Base-by-base conservation (phyloP, 768 basidiomycete species). In the Russula brevipes region DNA sequence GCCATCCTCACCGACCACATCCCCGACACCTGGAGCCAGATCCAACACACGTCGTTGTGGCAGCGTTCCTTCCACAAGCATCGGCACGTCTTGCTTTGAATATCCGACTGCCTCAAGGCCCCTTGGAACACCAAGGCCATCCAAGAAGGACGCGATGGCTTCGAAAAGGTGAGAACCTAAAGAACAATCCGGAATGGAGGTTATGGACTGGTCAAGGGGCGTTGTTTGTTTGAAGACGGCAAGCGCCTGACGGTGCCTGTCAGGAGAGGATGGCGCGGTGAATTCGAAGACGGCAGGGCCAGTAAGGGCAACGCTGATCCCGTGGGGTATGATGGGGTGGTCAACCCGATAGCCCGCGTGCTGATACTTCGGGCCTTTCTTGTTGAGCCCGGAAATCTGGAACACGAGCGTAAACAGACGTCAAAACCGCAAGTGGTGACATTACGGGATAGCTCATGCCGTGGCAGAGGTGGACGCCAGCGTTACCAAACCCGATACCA, bases 241-340 rank as follows among this genome's bases (percentile, higher is more conserved):
- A 16, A 95, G 81, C 1, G 87, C 91, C 73, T 92, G 86, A 50
- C 95, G 87, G 75, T 98, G 95, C 47, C 94, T 88, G 64, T 88
- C 85, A 2, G 94, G 93, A 0, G 92, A 87, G 5, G 95, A 95
- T 7, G 96, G 94, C 0, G 96, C 89, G 8, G 96, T 98, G 75
- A 95, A 98, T 70, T 89, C 85, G 81, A 98, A 98, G 49, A 98
- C 96, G 68, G 96, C 89, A 35, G 94, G 94, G 10, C 91, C 94
- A 19, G 92, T 91, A 60, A 96, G 76, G 5, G 94, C 92, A 53
- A 96, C 94, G 67, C 91, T 89, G 70, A 96, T 79, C 53, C 94
- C 94, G 70, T 97, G 94, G 12, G 95, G 95, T 61, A 98, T 94
- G 66, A 98, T 93, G 7, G 95, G 94, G 54, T 84, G 80, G 66